Conservation (phyloP, 2,329 filamentous ascomycete genomes). For the Cytospora paraplurivora region DNA sequence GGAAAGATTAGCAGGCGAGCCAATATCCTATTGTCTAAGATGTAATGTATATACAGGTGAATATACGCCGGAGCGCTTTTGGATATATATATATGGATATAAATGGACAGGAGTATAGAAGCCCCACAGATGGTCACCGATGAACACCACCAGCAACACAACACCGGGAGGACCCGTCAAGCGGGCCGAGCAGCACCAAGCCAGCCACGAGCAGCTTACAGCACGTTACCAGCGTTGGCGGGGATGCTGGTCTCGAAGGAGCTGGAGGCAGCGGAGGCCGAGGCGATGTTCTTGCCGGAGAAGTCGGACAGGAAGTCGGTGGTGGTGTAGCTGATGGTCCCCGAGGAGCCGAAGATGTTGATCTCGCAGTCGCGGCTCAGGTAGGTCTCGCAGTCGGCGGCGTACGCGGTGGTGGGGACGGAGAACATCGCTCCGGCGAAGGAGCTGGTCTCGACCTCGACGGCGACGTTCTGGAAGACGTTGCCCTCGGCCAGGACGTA, state of each 20-base stretch:
- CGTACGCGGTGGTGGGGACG: constrained; percentile 34
- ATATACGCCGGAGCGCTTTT: background rate
- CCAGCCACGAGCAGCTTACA: constrained; percentile 5
- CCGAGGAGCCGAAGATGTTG: constrained; percentile 42
- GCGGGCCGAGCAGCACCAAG: background rate
- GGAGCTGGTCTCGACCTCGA: constrained; percentile 40
- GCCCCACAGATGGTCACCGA: background rate
- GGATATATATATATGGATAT: background rate
- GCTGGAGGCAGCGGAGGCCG: constrained; percentile 20
- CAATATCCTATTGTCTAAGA: constrained; percentile 1
- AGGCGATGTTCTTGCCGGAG: constrained; percentile 28
- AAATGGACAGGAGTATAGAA: background rate
- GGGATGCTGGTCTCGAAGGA: constrained; percentile 20
- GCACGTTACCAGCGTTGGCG: constrained; percentile 23
- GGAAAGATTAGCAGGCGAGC: background rate
- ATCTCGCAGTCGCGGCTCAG: constrained; percentile 54
- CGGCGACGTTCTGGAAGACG: constrained; percentile 57
- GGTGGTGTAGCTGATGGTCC: constrained; percentile 18
- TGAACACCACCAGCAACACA: background rate
- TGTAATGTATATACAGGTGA: constrained; percentile 1
- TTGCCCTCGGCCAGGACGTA: constrained; percentile 59
- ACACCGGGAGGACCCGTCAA: background rate
- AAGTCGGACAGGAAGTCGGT: constrained; percentile 28
- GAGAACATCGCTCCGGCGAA: constrained; percentile 32
- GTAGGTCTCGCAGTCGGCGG: constrained; percentile 44